Evolutionary conservation across 2,329 filamentous ascomycete species (phyloP).

Genomic region (Eurotiales sp.): DNA sequence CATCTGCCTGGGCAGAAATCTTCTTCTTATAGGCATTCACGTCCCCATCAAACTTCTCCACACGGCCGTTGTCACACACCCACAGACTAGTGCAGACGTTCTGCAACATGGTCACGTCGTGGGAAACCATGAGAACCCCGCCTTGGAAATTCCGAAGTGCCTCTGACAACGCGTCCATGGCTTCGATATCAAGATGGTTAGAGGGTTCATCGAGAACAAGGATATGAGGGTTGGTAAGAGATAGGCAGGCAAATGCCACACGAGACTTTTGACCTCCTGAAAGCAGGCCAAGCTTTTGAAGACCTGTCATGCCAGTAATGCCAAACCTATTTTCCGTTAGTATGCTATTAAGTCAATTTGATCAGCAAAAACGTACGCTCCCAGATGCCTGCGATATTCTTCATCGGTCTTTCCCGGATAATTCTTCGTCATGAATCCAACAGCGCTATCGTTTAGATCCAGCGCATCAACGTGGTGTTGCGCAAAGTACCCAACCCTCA

Average conservation of each 20-base stretch:
- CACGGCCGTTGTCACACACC: conserved; percentile 92
- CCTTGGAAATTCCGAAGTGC: conserved; percentile 85
- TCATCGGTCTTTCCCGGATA: conserved; percentile 92
- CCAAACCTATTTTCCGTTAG: conserved; percentile 46
- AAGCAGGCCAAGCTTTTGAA: conserved; percentile 91
- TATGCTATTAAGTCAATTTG: conserved; percentile 9
- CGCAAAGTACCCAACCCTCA: conserved; percentile 93
- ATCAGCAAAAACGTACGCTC: conserved; percentile 60
- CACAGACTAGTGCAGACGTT: conserved; percentile 91
- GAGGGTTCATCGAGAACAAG: conserved; percentile 97
- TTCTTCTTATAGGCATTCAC: conserved; percentile 98
- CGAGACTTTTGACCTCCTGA: conserved; percentile 98
- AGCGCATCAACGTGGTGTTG: conserved; percentile 98
- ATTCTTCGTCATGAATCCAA: conserved; percentile 91
- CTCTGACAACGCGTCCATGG: conserved; percentile 89
- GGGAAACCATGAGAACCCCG: conserved; percentile 95
- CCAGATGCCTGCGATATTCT: conserved; percentile 91
- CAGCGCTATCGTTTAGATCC: conserved; percentile 81
- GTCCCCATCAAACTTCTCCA: conserved; percentile 93
- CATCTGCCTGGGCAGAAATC: conserved; percentile 84
- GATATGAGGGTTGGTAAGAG: conserved; percentile 91
- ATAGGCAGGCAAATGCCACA: conserved; percentile 96
- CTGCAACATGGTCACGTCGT: conserved; percentile 98
- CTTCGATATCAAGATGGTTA: conserved; percentile 98
- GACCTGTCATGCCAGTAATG: conserved; percentile 87